Conservation (phyloP, 2,329 filamentous ascomycete species). For the Beauveria scarabaeidicola region DNA sequence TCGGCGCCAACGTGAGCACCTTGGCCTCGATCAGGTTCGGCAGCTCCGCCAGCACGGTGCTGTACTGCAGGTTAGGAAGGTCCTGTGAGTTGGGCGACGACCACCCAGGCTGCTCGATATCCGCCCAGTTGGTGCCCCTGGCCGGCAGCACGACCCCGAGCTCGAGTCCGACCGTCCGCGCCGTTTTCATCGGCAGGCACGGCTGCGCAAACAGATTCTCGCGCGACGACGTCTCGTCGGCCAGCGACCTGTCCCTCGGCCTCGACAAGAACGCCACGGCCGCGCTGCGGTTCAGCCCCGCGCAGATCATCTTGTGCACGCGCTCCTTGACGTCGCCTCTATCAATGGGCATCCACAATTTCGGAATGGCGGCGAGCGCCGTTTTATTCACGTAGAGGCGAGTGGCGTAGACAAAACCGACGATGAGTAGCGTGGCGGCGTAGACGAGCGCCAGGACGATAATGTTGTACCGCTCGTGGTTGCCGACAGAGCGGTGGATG, state of each 20-base stretch:
- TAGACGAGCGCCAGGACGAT: conserved; percentile 74
- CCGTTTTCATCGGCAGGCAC: conserved; percentile 17
- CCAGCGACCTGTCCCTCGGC: conserved; percentile 38
- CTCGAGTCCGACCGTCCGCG: conserved; percentile 27
- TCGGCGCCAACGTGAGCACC: conserved; percentile 74
- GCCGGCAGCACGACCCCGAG: conserved; percentile 40
- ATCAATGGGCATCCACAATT: conserved; percentile 76
- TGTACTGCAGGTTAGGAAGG: conserved; percentile 74
- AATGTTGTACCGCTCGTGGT: conserved; percentile 65
- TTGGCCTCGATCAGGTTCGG: conserved; percentile 88
- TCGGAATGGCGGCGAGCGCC: conserved; percentile 74
- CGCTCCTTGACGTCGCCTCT: conserved; percentile 70
- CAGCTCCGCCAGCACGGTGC: conserved; percentile 71
- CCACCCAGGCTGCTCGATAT: conserved; percentile 85
- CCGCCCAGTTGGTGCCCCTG: conserved; percentile 60
- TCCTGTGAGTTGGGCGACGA: conserved; percentile 68
- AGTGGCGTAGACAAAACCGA: conserved; percentile 68
- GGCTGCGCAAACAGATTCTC: conserved; percentile 20
- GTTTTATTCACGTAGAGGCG: conserved; percentile 82
- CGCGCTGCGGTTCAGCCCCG: conserved; percentile 67
- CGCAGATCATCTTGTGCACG: conserved; percentile 67
- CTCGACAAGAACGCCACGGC: conserved; percentile 70
- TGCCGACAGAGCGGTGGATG: conserved; percentile 66
- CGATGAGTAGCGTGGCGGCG: conserved; percentile 59
- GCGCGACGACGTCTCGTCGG: conserved; percentile 1